Base-by-base conservation (phyloP, 208 protist species). In the Trypanosoma boissoni region DNA sequence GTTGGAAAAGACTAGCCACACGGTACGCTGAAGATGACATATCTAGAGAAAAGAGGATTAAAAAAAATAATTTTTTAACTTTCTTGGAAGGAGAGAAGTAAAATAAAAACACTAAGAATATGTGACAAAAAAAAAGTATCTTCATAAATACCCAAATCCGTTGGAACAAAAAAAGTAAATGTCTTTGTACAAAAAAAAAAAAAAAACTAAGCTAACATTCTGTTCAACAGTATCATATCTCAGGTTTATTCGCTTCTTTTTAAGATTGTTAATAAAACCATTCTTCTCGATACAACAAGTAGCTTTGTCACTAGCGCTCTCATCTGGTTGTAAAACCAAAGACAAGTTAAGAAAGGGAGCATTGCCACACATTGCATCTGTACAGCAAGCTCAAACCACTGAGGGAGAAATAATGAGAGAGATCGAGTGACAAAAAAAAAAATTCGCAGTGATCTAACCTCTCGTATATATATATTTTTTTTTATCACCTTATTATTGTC, bases 11-110 rank as follows among this genome's bases (percentile, higher is more conserved):
- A 32, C 53, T 56, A 1, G 70, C 70, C 41, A 72, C 58, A 21
- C 46, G 63, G 46, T 66, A 65, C 9, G 70, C 70, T 0, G 70
- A 66, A n/a, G 23, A 21, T 54, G 49, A 62, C 64, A 71, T 71
- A n/a, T 20, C 27, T 10, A 23, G 26, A 42, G 23, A 42, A 58
- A 51, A 44, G 46, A 21, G 23, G 24, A 39, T 52, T 12, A 67
- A 32, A 45, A 21, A 65, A 52, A 9, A 62, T 24, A 62, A 24
- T n/a, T n/a, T n/a, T n/a, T n/a, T n/a, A n/a, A n/a, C n/a, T n/a
- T n/a, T n/a, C n/a, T n/a, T n/a, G n/a, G n/a, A 52, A 67, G 4
- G 4, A 7, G 27, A 4, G 27, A 20, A 24, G 23, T 51, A 62
- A 16, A 5, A 51, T 26, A 63, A 21, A 51, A 24, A 48, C 12